Percentiles rank a stretch among this genome's conserved stretches.
phyloP scores from a whole-genome alignment of 2,329 filamentous ascomycete genomes.

The Fusarium sp. region DNA sequence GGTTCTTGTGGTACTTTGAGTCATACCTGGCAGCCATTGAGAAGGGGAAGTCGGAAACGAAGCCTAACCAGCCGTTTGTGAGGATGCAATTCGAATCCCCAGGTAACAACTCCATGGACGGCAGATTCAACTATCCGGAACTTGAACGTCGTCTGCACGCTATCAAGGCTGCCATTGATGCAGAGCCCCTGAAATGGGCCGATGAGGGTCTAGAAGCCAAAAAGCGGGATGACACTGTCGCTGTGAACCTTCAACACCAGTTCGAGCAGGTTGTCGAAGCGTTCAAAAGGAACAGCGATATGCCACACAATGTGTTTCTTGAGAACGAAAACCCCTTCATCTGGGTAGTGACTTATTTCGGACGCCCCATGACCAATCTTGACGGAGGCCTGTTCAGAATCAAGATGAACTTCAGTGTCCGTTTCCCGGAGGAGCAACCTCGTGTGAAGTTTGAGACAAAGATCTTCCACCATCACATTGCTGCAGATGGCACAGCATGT shows the following conservation, averaged over 20 bases:
- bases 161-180: slow-evolving; percentile 77
- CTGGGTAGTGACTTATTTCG: slow-evolving; percentile 91
- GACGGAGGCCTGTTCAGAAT: slow-evolving; percentile 92
- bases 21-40: slow-evolving; percentile 81
- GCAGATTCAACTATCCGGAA: slow-evolving; percentile 83
- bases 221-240: slow-evolving; percentile 77
- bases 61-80: slow-evolving; percentile 74
- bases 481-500: slow-evolving; percentile 82
- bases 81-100: slow-evolving; percentile 85
- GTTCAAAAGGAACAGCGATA: slow-evolving; percentile 74
- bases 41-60: slow-evolving; percentile 72
- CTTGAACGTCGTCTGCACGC: slow-evolving; percentile 75
- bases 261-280: slow-evolving; percentile 83
- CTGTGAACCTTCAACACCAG: slow-evolving; percentile 85
- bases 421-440: slow-evolving; percentile 90
- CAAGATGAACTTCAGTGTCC: slow-evolving; percentile 81
- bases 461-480: slow-evolving; percentile 90
- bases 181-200: slow-evolving; percentile 80
- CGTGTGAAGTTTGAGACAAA: slow-evolving; percentile 83
- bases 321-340: slow-evolving; percentile 88
- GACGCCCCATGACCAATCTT: slow-evolving; percentile 90
- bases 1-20: slow-evolving; percentile 96
- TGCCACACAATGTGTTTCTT: slow-evolving; percentile 80
- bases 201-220: slow-evolving; percentile 73
- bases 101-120: slow-evolving; percentile 84